phyloP scores from a whole-genome alignment of 495 filamentous ascomycete species.

The Tuber brumale region DNA sequence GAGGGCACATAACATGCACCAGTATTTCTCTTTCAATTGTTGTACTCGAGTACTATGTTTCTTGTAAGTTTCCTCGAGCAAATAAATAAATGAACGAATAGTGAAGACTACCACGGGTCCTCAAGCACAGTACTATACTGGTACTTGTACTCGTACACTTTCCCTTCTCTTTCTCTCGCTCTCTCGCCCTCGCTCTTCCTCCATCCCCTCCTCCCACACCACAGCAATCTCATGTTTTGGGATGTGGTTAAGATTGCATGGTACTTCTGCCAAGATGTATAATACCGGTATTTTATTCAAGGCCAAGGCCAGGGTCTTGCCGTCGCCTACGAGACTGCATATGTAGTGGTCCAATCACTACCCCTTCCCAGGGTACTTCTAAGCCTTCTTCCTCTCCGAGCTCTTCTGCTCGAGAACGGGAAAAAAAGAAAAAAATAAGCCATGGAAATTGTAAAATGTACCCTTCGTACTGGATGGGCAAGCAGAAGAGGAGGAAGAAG shows the following conservation, averaged over 20 bases:
- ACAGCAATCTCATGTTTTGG: conserved; percentile 33
- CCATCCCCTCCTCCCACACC: conserved; percentile 28
- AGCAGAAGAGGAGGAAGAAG: background rate
- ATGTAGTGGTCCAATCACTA: conserved; percentile 23
- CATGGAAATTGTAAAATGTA: background rate
- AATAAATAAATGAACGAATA: background rate
- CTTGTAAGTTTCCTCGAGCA: background rate
- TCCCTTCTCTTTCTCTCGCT: conserved; percentile 9
- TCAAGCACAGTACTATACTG: background rate
- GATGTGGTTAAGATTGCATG: conserved; percentile 33
- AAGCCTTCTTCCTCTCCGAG: conserved; percentile 10
- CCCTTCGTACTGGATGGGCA: background rate
- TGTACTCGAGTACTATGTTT: background rate
- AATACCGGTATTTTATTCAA: conserved; percentile 21
- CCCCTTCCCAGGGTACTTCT: conserved; percentile 29
- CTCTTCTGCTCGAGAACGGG: background rate
- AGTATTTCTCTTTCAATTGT: background rate
- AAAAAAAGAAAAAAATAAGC: background rate
- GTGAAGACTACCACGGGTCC: background rate
- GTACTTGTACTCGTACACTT: background rate
- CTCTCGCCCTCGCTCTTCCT: conserved; percentile 25
- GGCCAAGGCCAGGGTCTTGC: conserved; percentile 32
- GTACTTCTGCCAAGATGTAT: conserved; percentile 22
- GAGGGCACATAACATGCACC: background rate
- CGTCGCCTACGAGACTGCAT: conserved; percentile 17